Evolutionary conservation across 2,329 filamentous ascomycete species (phyloP).

Genomic region (Penicillium palitans): DNA sequence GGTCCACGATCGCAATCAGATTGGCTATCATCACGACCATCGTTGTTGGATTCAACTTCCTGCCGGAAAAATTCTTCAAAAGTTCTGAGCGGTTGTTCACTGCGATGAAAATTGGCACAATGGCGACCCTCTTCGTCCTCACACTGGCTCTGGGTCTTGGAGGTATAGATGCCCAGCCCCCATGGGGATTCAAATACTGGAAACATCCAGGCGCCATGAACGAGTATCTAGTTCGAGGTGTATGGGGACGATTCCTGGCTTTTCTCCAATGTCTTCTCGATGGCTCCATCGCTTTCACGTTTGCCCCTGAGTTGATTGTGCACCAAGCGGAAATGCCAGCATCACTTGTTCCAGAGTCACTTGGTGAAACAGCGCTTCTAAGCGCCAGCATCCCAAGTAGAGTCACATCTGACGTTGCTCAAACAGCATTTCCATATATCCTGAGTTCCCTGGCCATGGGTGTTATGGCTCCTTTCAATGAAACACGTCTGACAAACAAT

Average conservation of each 20-base stretch:
- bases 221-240: constrained; percentile 48
- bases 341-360: not conserved
- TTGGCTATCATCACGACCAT: constrained; percentile 58
- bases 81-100: constrained; percentile 53
- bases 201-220: constrained; percentile 50
- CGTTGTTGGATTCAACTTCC: constrained; percentile 52
- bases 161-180: constrained; percentile 49
- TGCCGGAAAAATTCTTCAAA: constrained; percentile 52
- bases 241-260: constrained; percentile 51
- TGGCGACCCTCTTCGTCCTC: constrained; percentile 51
- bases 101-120: constrained; percentile 50
- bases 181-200: constrained; percentile 55
- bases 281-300: constrained; percentile 54
- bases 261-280: constrained; percentile 53
- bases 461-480: constrained; percentile 59
- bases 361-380: not conserved
- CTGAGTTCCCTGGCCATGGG: constrained; percentile 58
- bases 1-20: constrained; percentile 42
- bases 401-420: constrained; percentile 56
- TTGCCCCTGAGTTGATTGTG: constrained; percentile 56
- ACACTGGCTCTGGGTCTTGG: constrained; percentile 55
- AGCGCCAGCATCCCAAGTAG: constrained; percentile 53
- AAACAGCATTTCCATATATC: constrained; percentile 60
- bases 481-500: constrained; percentile 54
- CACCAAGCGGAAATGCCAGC: constrained; percentile 49